These are phyloP conservation scores for Stylosanthes scabra DNA, from an alignment of 331 rosid genomes.

Conservation along the genomic window DNA sequence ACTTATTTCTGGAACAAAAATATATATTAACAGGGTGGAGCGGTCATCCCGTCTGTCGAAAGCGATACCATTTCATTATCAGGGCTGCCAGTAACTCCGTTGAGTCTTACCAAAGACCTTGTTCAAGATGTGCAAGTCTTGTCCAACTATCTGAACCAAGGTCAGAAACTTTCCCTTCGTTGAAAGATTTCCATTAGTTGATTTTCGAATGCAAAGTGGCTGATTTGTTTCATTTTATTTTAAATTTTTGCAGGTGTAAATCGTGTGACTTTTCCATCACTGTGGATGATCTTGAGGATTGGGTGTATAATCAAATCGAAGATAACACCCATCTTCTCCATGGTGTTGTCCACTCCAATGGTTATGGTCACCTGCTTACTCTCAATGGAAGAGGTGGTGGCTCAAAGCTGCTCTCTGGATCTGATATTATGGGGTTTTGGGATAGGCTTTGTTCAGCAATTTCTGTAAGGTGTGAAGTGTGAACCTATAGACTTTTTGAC, in stretches of 20 bases:
- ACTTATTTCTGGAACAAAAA: slow-evolving; percentile 9
- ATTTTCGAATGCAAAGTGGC: neutral
- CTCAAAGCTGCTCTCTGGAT: slow-evolving; percentile 59
- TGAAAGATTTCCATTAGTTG: neutral
- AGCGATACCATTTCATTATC: slow-evolving; percentile 66
- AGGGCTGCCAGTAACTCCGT: slow-evolving; percentile 44
- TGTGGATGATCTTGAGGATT: slow-evolving; percentile 59
- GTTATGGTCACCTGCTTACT: slow-evolving; percentile 73
- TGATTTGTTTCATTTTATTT: neutral
- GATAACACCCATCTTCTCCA: slow-evolving; percentile 75
- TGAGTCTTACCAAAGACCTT: slow-evolving; percentile 44
- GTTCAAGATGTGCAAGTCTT: slow-evolving; percentile 39
- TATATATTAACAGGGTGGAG: slow-evolving; percentile 58
- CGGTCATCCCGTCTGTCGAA: slow-evolving; percentile 67
- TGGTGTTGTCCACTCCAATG: slow-evolving; percentile 75
- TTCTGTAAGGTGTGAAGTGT: slow-evolving; percentile 65
- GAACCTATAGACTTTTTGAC: neutral
- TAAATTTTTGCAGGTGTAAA: slow-evolving; percentile 35
- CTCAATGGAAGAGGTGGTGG: slow-evolving; percentile 81
- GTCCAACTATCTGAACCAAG: slow-evolving; percentile 46
- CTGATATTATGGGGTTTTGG: slow-evolving; percentile 73
- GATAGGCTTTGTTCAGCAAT: slow-evolving; percentile 70
- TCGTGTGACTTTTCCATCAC: slow-evolving; percentile 22
- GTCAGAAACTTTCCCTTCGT: neutral
- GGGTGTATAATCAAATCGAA: slow-evolving; percentile 64